Conservation (phyloP, 2,329 filamentous ascomycete genomes). For the Fusarium sp. region DNA sequence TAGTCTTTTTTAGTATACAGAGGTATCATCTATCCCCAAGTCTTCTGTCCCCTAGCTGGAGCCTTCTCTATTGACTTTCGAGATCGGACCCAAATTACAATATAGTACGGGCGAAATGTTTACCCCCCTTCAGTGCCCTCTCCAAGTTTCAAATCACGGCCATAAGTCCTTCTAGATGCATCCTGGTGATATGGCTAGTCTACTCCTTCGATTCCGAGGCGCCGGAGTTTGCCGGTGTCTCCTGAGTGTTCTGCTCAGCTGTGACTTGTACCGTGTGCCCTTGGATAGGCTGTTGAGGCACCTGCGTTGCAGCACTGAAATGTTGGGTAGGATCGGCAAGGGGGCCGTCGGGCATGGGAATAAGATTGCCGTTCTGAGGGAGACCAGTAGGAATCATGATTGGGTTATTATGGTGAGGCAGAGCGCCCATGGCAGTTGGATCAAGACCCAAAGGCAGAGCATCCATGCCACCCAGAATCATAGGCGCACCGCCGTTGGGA, state of each 20-base stretch:
- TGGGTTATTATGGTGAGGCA: constrained; percentile 39
- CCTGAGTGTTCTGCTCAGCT: constrained; percentile 23
- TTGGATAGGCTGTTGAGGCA: constrained; percentile 10
- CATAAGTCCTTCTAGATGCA: background rate
- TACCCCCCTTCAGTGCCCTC: background rate
- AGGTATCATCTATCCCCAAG: constrained; percentile 39
- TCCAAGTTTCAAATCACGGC: constrained; percentile 2
- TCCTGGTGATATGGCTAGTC: background rate
- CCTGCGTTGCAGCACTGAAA: constrained; percentile 4
- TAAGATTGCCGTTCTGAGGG: constrained; percentile 18
- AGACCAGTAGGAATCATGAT: constrained; percentile 36
- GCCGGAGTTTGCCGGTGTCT: constrained; percentile 1
- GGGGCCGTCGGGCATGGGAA: constrained; percentile 26
- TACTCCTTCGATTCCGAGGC: constrained; percentile 7
- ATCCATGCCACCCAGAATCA: constrained; percentile 39
- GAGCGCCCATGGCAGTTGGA: constrained; percentile 33
- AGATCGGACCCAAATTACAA: constrained; percentile 7
- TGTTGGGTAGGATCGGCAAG: constrained; percentile 26
- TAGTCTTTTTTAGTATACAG: constrained; percentile 36
- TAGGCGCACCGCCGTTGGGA: constrained; percentile 36
- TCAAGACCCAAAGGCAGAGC: constrained; percentile 39
- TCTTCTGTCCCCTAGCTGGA: background rate
- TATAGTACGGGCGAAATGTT: background rate
- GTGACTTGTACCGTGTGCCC: constrained; percentile 4
- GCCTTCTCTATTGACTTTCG: background rate